Base-by-base conservation (phyloP, 2,329 filamentous ascomycete species). In the Stagonosporopsis cucurbitacearum region DNA sequence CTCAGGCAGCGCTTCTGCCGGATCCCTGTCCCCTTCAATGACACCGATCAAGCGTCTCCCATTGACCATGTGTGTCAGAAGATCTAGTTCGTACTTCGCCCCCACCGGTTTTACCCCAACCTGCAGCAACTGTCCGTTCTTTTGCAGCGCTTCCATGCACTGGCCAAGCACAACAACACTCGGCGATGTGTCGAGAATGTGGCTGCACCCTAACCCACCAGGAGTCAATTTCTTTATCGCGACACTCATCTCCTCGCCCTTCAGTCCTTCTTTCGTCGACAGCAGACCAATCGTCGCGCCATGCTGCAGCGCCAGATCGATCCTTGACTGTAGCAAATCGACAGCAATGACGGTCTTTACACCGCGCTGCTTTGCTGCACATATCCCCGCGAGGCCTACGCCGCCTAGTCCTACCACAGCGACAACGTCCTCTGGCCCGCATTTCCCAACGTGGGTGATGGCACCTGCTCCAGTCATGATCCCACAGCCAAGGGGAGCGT, bases 381-480 rank as follows among this genome's bases (percentile, higher is more conserved):
- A 63, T 2, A 63, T 35, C 1, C 60, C 60, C 22, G 60, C 60
- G 9, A 82, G 62, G 0, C 80, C 80, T 0, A 83, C 79, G 9
- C 78, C 79, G 3, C 79, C 79, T 0, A 81, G 68, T 2, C 79
- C 80, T 13, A 80, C 52, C 2, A 82, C 67, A 15, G 75, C 70
- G 28, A 82, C 68, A 4, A 74, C 64, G 56, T 80, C 77, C 0
- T 69, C 62, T 3, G 66, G 53, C 7, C 63, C 70, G 0, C 75
- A 77, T 9, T 68, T 68, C 0, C 77, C 62, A 0, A 77, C 69
- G 17, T 76, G 63, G 0, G 76, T 76, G n/a, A 77, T 74, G 43
- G 76, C 75, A 2, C 79, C 79, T 23, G 68, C 71, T 9, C 80
- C 80, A 0, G 79, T 81, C 62, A 80, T 77, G 32, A 81, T 74